Base-by-base conservation (phyloP, 768 basidiomycete species). In the Lactifluus hygrophoroides region DNA sequence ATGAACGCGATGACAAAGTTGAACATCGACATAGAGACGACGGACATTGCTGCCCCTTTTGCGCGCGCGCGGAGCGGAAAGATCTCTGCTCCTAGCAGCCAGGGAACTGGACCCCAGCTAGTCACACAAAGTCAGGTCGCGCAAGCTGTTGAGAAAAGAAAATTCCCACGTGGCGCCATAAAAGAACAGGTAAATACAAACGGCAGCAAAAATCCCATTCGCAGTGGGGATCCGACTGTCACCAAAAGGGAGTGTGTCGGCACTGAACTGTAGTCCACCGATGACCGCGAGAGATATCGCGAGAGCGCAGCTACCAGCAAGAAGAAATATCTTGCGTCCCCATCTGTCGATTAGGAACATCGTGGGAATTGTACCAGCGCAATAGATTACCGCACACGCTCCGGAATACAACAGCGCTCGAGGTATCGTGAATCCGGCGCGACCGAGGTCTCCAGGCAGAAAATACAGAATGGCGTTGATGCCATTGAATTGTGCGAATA, bases 381-480 rank as follows among this genome's bases (percentile, higher is more conserved):
- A 79, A 51, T 78, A 80, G 17, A 81, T 63, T 17, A 80, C 55
- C 16, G 78, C 74, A 57, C 77, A 78, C 21, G 74, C 73, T 28
- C 75, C 74, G 2, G 78, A 73, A 59, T 75, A 80, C 49, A 80
- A 71, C 45, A 80, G 66, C 10, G 78, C 73, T 8, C 69, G 72
- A 25, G 72, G 66, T 40, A 75, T 69, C 23, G 69, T 69, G 69
- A 80, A 80, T 13, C 80, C 79, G 2, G 79, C 76, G 21, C 77
- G 75, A 5, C 75, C 74, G 58, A 81, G 70, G 58, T 76, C 79
- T 57, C 76, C 76, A 9, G 81, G 81, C 11, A 83, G 71, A 65
- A 79, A 82, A 64, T 83, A 83, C 25, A 83, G 71, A 50, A 84
- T 76, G 11, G 77, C 78, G 56, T 80, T 80, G 68, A 81, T 79